Conservation (phyloP, 2,329 filamentous ascomycete species). For the Aquanectria penicillioides region DNA sequence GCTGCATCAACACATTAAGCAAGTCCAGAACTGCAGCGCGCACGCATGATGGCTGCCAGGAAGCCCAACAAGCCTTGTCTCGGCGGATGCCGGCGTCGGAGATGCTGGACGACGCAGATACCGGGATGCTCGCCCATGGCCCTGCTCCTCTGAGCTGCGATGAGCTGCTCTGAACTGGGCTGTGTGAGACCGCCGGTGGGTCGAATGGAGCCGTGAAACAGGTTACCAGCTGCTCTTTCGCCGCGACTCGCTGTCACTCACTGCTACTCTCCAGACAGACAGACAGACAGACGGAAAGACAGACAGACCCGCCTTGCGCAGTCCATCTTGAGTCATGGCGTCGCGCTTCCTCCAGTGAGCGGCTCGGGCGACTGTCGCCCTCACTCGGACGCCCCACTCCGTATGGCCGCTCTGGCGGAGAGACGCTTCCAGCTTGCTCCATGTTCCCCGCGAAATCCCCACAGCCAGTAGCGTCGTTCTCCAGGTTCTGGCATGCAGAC, state of each 20-base stretch:
- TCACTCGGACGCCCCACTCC: slow-evolving; percentile 19
- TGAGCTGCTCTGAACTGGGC: too few species aligned
- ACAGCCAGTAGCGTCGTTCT: slow-evolving; percentile 9
- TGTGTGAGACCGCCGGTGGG: not conserved
- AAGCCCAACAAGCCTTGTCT: too few species aligned
- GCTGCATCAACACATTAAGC: not conserved
- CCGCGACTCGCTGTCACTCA: too few species aligned
- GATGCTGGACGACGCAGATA: too few species aligned
- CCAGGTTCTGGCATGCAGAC: slow-evolving; percentile 21
- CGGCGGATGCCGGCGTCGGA: not conserved
- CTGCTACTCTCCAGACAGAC: too few species aligned
- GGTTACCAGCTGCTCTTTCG: not conserved
- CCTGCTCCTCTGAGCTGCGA: too few species aligned
- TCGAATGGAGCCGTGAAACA: not conserved
- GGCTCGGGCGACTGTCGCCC: slow-evolving; percentile 14
- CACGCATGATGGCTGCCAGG: too few species aligned
- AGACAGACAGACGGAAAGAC: too few species aligned
- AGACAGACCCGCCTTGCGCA: not conserved
- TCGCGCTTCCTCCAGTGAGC: not conserved
- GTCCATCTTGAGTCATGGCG: slow-evolving; percentile 8
- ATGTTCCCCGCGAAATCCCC: slow-evolving; percentile 18
- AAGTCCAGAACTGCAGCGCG: too few species aligned
- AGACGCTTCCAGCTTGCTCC: slow-evolving; percentile 8
- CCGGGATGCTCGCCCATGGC: too few species aligned
- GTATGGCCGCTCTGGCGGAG: not conserved